Evolutionary conservation across 768 basidiomycete species (phyloP).

Genomic region (Mycena amicta): DNA sequence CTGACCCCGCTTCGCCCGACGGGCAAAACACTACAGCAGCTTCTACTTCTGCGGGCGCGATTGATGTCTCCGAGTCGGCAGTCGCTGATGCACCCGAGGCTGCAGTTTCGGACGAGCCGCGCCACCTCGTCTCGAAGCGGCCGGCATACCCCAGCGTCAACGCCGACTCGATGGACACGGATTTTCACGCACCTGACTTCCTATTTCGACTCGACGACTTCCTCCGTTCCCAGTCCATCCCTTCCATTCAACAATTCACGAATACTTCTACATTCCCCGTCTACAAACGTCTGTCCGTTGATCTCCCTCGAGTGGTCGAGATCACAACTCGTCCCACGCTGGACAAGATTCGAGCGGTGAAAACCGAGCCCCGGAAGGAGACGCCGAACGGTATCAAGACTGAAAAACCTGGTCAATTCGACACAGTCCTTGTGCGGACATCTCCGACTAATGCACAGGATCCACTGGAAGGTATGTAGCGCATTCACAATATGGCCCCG

Average conservation of each 20-base stretch:
- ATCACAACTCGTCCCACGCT: neutral
- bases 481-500: too few species aligned
- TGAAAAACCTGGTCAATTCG: constrained; percentile 20
- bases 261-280: constrained; percentile 16
- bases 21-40: neutral
- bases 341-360: constrained; percentile 23
- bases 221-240: neutral
- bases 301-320: constrained; percentile 23
- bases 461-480: too few species aligned
- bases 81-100: too few species aligned
- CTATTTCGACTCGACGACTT: constrained; percentile 4
- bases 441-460: too few species aligned
- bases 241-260: neutral
- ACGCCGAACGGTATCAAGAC: constrained; percentile 21
- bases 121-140: constrained; percentile 13
- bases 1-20: neutral
- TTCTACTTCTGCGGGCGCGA: too few species aligned
- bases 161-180: neutral
- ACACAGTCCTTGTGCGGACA: constrained; percentile 26
- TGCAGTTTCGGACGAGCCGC: too few species aligned
- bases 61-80: too few species aligned
- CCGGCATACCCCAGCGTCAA: constrained; percentile 6
- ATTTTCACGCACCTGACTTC: constrained; percentile 15
- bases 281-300: constrained; percentile 23
- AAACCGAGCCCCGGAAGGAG: neutral